phyloP scores from a whole-genome alignment of 768 basidiomycete species.

The Tulasnella sp. region DNA sequence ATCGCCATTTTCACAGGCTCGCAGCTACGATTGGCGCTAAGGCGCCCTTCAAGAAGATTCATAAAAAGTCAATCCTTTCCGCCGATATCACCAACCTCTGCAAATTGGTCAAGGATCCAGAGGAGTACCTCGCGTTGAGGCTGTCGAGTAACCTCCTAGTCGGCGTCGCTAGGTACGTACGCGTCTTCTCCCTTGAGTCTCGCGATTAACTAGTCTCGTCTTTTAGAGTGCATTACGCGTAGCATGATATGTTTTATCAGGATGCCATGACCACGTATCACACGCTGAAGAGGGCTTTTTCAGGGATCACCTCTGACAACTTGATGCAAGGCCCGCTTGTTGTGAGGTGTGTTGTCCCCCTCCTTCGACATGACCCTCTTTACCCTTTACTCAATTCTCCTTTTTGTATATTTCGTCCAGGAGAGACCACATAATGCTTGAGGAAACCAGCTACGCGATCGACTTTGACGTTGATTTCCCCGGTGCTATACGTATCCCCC shows the following conservation, averaged over 20 bases:
- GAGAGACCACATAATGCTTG: constrained; percentile 25
- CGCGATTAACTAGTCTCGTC: background rate
- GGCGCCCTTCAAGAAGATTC: constrained; percentile 75
- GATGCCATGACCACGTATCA: constrained; percentile 76
- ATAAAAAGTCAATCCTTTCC: constrained; percentile 67
- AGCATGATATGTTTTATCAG: constrained; percentile 70
- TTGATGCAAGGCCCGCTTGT: constrained; percentile 33
- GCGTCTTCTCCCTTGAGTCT: background rate
- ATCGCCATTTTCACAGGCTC: constrained; percentile 49
- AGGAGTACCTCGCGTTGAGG: constrained; percentile 75
- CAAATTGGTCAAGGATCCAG: constrained; percentile 67
- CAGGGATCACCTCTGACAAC: constrained; percentile 41
- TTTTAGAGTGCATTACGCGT: constrained; percentile 25
- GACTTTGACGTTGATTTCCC: constrained; percentile 24
- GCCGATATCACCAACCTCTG: constrained; percentile 79
- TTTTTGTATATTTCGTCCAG: background rate
- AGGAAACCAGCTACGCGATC: constrained; percentile 22
- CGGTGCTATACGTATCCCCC: constrained; percentile 17
- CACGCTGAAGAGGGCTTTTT: constrained; percentile 66
- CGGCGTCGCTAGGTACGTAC: constrained; percentile 66
- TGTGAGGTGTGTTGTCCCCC: too few species aligned
- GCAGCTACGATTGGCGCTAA: constrained; percentile 84
- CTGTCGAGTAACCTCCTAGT: constrained; percentile 84
- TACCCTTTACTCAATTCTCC: background rate
- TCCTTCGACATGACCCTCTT: too few species aligned